Conservation (phyloP, 2,329 filamentous ascomycete genomes). For the Fusarium newnesense region DNA sequence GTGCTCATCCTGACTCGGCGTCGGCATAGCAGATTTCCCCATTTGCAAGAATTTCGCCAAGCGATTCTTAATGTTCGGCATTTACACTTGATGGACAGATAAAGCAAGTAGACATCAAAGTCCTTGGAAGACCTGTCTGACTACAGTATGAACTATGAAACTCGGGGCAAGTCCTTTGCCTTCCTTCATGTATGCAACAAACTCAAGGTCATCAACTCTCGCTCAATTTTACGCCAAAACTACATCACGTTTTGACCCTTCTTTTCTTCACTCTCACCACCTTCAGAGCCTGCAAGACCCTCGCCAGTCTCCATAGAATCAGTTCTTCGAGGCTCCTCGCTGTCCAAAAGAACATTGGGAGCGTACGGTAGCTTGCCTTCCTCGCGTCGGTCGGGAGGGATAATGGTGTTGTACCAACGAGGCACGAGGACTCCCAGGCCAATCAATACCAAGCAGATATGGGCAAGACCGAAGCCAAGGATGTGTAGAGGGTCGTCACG, state of each 20-base stretch:
- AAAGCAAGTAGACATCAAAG: not conserved
- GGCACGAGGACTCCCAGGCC: slow-evolving; percentile 61
- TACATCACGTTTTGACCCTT: not conserved
- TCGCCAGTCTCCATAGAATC: slow-evolving; percentile 31
- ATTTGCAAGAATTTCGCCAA: too few relatives aligned
- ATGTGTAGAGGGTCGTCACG: slow-evolving; percentile 63
- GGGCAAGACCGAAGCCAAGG: slow-evolving; percentile 59
- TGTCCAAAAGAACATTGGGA: slow-evolving; percentile 37
- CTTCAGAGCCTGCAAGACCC: slow-evolving; percentile 2
- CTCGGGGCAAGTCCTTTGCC: not conserved
- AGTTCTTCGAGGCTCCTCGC: slow-evolving; percentile 21
- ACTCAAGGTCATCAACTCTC: not conserved
- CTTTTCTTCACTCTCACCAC: slow-evolving; percentile 30
- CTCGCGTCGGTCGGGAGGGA: slow-evolving; percentile 56
- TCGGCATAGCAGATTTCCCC: not conserved
- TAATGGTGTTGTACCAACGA: slow-evolving; percentile 63
- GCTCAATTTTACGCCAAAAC: not conserved
- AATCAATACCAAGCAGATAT: slow-evolving; percentile 59
- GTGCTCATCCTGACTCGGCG: not conserved
- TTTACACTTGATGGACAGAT: not conserved
- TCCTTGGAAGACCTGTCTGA: not conserved
- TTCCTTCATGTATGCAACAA: not conserved
- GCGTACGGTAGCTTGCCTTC: slow-evolving; percentile 54
- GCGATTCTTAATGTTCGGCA: not conserved
- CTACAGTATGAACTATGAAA: not conserved